A percentile compares a stretch with the other conserved stretches of the same genome.
Evolutionary conservation across 1,284 basidiomycete species (phyloP).

Genomic region (Cutaneotrichosporon cutaneum): DNA sequence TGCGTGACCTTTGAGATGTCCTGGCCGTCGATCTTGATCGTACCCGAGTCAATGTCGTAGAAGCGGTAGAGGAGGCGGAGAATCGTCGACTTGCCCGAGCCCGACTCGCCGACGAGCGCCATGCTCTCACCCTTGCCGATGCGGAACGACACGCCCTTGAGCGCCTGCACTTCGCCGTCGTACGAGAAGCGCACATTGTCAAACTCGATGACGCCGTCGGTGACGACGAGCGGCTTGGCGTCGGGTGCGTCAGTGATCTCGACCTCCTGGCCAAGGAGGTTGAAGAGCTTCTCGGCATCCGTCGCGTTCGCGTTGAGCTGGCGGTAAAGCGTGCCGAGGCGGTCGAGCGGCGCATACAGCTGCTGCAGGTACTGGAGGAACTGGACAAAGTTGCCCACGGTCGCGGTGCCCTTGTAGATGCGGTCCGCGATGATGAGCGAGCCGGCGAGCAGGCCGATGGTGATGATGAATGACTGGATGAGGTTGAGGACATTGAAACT

Average conservation of each 20-base stretch:
- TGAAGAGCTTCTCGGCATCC: slow-evolving; percentile 94
- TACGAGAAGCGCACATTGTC: slow-evolving; percentile 92
- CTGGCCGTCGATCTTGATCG: slow-evolving; percentile 75
- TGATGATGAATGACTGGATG: slow-evolving; percentile 92
- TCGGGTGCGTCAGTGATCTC: slow-evolving; percentile 69
- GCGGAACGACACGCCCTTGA: slow-evolving; percentile 80
- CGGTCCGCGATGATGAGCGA: slow-evolving; percentile 94
- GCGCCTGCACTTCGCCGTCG: slow-evolving; percentile 79
- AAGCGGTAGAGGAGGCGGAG: slow-evolving; percentile 91
- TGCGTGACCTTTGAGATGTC: slow-evolving; percentile 74
- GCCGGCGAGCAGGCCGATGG: slow-evolving; percentile 79
- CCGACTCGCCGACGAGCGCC: slow-evolving; percentile 92
- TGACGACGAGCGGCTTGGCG: slow-evolving; percentile 69
- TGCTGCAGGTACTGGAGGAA: slow-evolving; percentile 97
- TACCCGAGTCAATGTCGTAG: slow-evolving; percentile 79
- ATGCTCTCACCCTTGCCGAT: slow-evolving; percentile 94
- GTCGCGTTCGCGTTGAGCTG: slow-evolving; percentile 89
- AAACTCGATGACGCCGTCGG: slow-evolving; percentile 86
- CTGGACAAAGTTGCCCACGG: slow-evolving; percentile 94
- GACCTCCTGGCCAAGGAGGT: slow-evolving; percentile 78
- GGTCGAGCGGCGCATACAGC: slow-evolving; percentile 89
- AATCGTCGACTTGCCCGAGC: slow-evolving; percentile 94
- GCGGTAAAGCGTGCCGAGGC: slow-evolving; percentile 90
- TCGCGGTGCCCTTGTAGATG: slow-evolving; percentile 83
- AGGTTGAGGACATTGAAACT: slow-evolving; percentile 89